Evolutionary conservation across 1,139 yeast genomes (phyloP), one percentile per base, ranked within the genome.

Genomic region (Yamadazyma conglobata): DNA sequence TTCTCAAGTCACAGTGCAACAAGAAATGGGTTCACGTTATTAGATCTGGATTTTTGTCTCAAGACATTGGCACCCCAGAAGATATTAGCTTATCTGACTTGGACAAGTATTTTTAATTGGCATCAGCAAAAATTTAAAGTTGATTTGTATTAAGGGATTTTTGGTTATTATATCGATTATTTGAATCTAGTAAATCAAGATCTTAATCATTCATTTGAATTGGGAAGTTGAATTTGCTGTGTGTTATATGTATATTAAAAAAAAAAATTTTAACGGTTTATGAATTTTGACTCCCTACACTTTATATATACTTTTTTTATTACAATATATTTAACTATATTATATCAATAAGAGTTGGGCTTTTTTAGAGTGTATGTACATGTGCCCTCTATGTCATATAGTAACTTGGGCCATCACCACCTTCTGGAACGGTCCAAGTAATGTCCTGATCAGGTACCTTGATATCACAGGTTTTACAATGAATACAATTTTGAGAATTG

Each of bases 391-490:
- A 82, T 2, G 88, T 76, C 81, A 82, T 76, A 54, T 77, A 80
- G 57, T 89, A 89, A 57, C 89, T 91, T 37, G 98, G 98, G 7
- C 98, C 98, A 53, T 83, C 97, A 22, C 97, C 96, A 39, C 98
- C 97, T 62, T 91, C 97, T 4, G 98, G 98, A 10, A 87, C 95
- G 6, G 79, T 74, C 98, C 98, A 91, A 52, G 76, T 73, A 41
- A 91, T 91, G 53, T 89, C 96, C 60, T 89, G 96, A 0, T 87
- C 70, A 7, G 98, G 98, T 10, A 83, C 93, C 60, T 91, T 91
- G 55, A 91, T 91, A 59, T 91, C 98, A 65, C 98, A 91, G 1
- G 97, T 89, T 61, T 91, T 91, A 64, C 98, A 91, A 58, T 91
- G 98, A 43, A 91, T 88, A 64, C 98, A 91, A 60, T 91, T 91